Conservation (phyloP, 2,329 filamentous ascomycete species). For the Salinomyces thailandicus region DNA sequence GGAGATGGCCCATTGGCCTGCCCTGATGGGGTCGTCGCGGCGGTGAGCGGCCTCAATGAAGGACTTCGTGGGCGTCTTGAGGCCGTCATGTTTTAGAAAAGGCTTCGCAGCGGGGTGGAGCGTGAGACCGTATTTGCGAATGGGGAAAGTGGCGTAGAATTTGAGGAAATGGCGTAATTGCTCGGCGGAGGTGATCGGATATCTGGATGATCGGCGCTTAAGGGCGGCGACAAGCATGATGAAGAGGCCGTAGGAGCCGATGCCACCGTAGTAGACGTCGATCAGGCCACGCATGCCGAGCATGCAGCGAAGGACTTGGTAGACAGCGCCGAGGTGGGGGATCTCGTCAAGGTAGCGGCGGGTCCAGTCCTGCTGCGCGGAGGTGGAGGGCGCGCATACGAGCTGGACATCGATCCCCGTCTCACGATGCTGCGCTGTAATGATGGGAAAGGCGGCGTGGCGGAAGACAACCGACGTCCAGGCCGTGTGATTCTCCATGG, state of each 20-base stretch:
- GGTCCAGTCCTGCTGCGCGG: conserved; percentile 33
- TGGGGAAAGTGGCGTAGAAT: conserved; percentile 41
- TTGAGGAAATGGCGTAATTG: conserved; percentile 41
- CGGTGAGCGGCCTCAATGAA: conserved; percentile 8
- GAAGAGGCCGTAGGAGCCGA: conserved; percentile 46
- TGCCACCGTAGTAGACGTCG: conserved; percentile 38
- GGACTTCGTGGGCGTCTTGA: neutral
- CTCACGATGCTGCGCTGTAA: conserved; percentile 33
- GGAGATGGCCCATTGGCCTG: conserved; percentile 30
- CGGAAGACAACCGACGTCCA: conserved; percentile 13
- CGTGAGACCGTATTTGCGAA: conserved; percentile 38
- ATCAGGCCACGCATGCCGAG: conserved; percentile 42
- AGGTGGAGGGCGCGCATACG: conserved; percentile 34
- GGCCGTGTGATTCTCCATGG: conserved; percentile 5
- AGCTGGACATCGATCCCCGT: conserved; percentile 45
- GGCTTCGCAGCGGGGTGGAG: conserved; percentile 34
- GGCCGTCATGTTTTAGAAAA: conserved; percentile 16
- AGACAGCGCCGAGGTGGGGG: conserved; percentile 41
- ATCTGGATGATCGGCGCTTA: conserved; percentile 19
- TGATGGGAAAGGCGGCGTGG: conserved; percentile 30
- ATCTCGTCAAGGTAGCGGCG: conserved; percentile 39
- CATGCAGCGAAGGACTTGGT: conserved; percentile 39
- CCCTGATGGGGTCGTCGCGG: conserved; percentile 13
- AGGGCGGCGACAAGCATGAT: conserved; percentile 48
- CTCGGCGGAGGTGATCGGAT: conserved; percentile 25